Evolutionary conservation across 768 basidiomycete species (phyloP).

Genomic region (Pleurotus cornucopiae): DNA sequence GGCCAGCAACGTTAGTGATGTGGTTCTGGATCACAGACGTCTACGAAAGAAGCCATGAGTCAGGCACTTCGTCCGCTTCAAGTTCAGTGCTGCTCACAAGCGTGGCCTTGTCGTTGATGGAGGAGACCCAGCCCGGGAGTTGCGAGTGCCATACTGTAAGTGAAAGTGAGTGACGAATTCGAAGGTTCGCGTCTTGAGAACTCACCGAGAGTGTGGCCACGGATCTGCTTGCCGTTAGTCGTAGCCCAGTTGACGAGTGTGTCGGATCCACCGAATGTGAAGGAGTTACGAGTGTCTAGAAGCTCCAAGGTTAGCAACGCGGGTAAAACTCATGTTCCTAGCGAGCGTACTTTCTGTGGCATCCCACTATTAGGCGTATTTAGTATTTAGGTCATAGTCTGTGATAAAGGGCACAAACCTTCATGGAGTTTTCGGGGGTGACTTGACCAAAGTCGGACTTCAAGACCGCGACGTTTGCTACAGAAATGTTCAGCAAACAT

Average conservation of each 20-base stretch:
- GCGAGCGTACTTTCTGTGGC: slow-evolving; percentile 27
- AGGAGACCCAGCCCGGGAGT: slow-evolving; percentile 37
- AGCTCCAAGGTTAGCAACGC: neutral
- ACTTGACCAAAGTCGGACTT: slow-evolving; percentile 36
- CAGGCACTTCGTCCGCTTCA: neutral
- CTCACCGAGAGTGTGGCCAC: slow-evolving; percentile 31
- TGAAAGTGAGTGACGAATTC: neutral
- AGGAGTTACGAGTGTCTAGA: slow-evolving; percentile 24
- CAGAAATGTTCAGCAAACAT: neutral
- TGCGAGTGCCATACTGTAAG: slow-evolving; percentile 27
- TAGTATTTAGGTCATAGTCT: neutral
- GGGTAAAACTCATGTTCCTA: slow-evolving; percentile 1
- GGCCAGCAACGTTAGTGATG: slow-evolving; percentile 39
- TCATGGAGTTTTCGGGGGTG: slow-evolving; percentile 43
- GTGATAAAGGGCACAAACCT: slow-evolving; percentile 18
- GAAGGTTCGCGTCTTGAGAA: neutral
- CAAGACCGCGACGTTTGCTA: slow-evolving; percentile 29
- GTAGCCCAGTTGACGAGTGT: slow-evolving; percentile 37
- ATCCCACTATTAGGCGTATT: slow-evolving; percentile 27
- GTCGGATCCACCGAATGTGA: slow-evolving; percentile 31
- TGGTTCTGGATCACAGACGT: slow-evolving; percentile 43
- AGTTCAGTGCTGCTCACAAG: slow-evolving; percentile 20
- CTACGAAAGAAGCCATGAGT: slow-evolving; percentile 12
- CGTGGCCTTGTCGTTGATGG: slow-evolving; percentile 31
- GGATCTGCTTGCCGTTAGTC: slow-evolving; percentile 35